Evolutionary conservation across 805 yeast species (phyloP).

Genomic region (Wickerhamomyces queroliae): DNA sequence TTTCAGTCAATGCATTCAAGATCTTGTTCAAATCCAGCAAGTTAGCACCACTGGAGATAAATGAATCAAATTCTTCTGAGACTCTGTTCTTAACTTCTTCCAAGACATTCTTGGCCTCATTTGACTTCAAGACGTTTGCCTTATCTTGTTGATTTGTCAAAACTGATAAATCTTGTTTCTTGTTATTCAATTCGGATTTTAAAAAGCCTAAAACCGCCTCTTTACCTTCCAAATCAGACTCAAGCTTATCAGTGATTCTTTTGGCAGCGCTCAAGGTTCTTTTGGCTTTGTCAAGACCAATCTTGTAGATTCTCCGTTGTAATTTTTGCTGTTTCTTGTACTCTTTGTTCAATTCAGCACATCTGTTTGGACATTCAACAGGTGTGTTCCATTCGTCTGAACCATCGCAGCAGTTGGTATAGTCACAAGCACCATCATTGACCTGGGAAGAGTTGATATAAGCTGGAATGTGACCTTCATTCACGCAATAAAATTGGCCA

Average conservation of each 20-base stretch:
- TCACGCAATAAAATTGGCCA: slow-evolving; percentile 63
- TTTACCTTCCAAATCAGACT: slow-evolving; percentile 18
- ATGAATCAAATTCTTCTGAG: slow-evolving; percentile 12
- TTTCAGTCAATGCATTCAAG: slow-evolving; percentile 40
- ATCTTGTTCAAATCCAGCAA: slow-evolving; percentile 26
- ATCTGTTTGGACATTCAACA: slow-evolving; percentile 20
- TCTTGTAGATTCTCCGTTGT: slow-evolving; percentile 9
- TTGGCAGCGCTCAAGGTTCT: slow-evolving; percentile 17
- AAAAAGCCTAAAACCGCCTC: slow-evolving; percentile 3
- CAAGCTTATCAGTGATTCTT: slow-evolving; percentile 21
- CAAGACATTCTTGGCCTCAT: slow-evolving; percentile 13
- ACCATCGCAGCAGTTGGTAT: slow-evolving; percentile 89
- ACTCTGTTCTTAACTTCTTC: slow-evolving; percentile 10
- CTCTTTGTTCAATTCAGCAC: slow-evolving; percentile 22
- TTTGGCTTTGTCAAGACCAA: slow-evolving; percentile 14
- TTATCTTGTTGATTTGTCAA: slow-evolving; percentile 10
- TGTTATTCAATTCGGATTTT: slow-evolving; percentile 6
- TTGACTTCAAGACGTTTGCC: slow-evolving; percentile 10
- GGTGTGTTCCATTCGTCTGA: slow-evolving; percentile 58
- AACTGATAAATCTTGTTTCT: slow-evolving; percentile 4
- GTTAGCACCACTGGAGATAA: slow-evolving; percentile 19
- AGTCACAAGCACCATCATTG: slow-evolving; percentile 91
- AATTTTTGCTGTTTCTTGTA: slow-evolving; percentile 6
- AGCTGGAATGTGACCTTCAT: slow-evolving; percentile 61
- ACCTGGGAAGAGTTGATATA: slow-evolving; percentile 63